Evolutionary conservation across 495 filamentous ascomycete genomes (phyloP).

Genomic region (Daldinia bambusicola): DNA sequence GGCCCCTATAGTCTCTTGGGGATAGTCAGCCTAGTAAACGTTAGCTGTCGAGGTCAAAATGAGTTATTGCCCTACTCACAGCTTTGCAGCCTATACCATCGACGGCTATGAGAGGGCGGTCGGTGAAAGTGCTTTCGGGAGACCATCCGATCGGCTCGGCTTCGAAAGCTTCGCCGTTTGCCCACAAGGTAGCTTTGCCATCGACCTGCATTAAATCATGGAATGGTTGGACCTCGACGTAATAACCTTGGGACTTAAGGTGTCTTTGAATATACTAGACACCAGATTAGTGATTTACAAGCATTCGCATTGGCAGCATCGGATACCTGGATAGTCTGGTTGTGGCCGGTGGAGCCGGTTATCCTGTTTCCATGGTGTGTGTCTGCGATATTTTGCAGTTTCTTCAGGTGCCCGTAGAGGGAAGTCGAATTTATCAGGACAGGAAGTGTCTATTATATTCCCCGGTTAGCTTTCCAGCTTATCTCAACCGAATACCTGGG

Average conservation of each 20-base stretch:
- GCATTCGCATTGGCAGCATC: not conserved
- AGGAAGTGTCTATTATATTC: slow-evolving; percentile 25
- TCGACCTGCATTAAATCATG: slow-evolving; percentile 15
- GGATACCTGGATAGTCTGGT: slow-evolving; percentile 27
- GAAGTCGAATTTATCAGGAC: slow-evolving; percentile 16
- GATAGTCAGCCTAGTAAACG: slow-evolving; percentile 59
- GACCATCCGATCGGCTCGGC: slow-evolving; percentile 35
- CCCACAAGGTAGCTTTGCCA: slow-evolving; percentile 5
- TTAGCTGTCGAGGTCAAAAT: slow-evolving; percentile 4
- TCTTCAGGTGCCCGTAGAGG: slow-evolving; percentile 20
- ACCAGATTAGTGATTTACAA: not conserved
- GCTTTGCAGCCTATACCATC: slow-evolving; percentile 11
- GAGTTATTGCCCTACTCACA: slow-evolving; percentile 11
- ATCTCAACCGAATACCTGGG: not conserved
- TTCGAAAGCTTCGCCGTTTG: slow-evolving; percentile 1
- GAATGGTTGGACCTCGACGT: slow-evolving; percentile 35
- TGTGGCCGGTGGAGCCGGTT: slow-evolving; percentile 30
- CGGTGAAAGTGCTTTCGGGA: slow-evolving; percentile 2
- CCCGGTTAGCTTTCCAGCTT: slow-evolving; percentile 9
- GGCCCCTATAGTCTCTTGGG: slow-evolving; percentile 55
- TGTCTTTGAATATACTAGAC: slow-evolving; percentile 33
- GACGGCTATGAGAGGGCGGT: slow-evolving; percentile 17
- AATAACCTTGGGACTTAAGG: slow-evolving; percentile 24
- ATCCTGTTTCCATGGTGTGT: slow-evolving; percentile 14
- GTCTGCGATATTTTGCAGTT: slow-evolving; percentile 20